These are phyloP conservation scores for Microbotryum intermedium DNA, from an alignment of 1,284 basidiomycete species.

Conservation along the genomic window DNA sequence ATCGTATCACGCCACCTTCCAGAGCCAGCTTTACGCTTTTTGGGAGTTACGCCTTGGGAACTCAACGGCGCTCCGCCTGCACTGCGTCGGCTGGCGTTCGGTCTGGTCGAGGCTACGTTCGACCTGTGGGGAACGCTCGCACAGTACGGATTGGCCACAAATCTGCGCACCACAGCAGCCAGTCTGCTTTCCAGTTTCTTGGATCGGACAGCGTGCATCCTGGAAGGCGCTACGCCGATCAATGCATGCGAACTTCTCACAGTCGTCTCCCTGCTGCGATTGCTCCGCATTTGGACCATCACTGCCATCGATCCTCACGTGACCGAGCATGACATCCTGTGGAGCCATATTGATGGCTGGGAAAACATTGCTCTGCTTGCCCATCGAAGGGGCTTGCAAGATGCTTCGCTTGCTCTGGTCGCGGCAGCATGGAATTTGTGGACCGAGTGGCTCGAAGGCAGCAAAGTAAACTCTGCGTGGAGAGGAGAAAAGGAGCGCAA, in stretches of 20 bases:
- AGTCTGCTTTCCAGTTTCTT: conserved; percentile 46
- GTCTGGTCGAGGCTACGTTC: conserved; percentile 54
- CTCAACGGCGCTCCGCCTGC: conserved; percentile 42
- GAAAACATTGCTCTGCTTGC: conserved; percentile 47
- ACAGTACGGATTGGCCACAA: conserved; percentile 57
- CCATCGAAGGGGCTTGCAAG: not conserved
- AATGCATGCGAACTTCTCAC: not conserved
- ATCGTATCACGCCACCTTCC: conserved; percentile 47
- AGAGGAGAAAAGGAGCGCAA: conserved; percentile 54
- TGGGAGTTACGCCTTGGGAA: conserved; percentile 52
- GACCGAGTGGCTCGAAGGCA: conserved; percentile 61
- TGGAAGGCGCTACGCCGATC: no score
- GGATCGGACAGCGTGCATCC: conserved; percentile 4
- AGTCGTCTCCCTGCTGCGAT: conserved; percentile 15
- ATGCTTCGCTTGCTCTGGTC: conserved; percentile 39
- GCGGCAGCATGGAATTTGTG: conserved; percentile 30
- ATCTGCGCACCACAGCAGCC: conserved; percentile 28
- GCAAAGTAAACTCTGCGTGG: conserved; percentile 57
- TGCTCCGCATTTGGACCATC: conserved; percentile 64
- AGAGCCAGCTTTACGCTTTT: conserved; percentile 65
- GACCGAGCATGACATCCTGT: conserved; percentile 77
- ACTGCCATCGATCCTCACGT: conserved; percentile 82
- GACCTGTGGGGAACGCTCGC: conserved; percentile 59
- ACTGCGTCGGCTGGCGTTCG: conserved; percentile 42
- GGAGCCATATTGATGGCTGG: conserved; percentile 78